Evolutionary conservation across 2,329 filamentous ascomycete species (phyloP).

Genomic region (Fusarium sp.): DNA sequence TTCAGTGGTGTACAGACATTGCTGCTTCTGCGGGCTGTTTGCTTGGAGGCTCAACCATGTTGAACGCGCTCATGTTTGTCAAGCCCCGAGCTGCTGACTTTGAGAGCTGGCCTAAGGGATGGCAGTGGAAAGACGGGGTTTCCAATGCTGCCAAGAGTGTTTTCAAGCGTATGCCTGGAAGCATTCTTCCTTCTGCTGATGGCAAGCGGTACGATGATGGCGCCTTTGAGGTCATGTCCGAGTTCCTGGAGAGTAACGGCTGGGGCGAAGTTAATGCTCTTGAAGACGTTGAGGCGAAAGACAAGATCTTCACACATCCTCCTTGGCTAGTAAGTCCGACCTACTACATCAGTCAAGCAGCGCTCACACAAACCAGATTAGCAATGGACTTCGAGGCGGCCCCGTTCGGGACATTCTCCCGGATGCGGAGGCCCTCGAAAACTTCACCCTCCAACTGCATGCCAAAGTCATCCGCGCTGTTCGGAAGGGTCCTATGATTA

Average conservation of each 20-base stretch:
- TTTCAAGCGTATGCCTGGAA: slow-evolving; percentile 66
- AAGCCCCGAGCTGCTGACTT: slow-evolving; percentile 76
- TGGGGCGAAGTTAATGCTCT: slow-evolving; percentile 75
- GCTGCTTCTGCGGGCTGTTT: slow-evolving; percentile 67
- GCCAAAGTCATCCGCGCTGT: slow-evolving; percentile 75
- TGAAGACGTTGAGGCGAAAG: slow-evolving; percentile 70
- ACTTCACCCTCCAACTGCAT: slow-evolving; percentile 75
- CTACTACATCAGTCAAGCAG: not conserved
- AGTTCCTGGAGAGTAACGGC: slow-evolving; percentile 69
- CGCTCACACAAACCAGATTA: slow-evolving; percentile 61
- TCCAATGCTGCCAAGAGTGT: slow-evolving; percentile 68
- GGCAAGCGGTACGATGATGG: slow-evolving; percentile 75
- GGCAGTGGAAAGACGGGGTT: slow-evolving; percentile 69
- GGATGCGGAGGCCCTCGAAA: slow-evolving; percentile 67
- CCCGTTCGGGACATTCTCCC: slow-evolving; percentile 79
- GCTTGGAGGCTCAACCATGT: slow-evolving; percentile 74
- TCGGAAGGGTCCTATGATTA: slow-evolving; percentile 71
- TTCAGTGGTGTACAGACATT: slow-evolving; percentile 44
- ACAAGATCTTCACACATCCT: slow-evolving; percentile 73
- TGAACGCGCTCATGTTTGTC: slow-evolving; percentile 77
- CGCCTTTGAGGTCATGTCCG: slow-evolving; percentile 72
- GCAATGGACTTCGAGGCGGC: slow-evolving; percentile 74
- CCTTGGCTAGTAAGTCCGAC: slow-evolving; percentile 63
- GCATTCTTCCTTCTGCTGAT: slow-evolving; percentile 73
- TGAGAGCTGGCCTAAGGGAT: slow-evolving; percentile 76